Percentiles rank a stretch among this genome's conserved stretches.
phyloP scores from a whole-genome alignment of 225 moss, liverwort and hornwort genomes.

The Antitrichia curtipendula region DNA sequence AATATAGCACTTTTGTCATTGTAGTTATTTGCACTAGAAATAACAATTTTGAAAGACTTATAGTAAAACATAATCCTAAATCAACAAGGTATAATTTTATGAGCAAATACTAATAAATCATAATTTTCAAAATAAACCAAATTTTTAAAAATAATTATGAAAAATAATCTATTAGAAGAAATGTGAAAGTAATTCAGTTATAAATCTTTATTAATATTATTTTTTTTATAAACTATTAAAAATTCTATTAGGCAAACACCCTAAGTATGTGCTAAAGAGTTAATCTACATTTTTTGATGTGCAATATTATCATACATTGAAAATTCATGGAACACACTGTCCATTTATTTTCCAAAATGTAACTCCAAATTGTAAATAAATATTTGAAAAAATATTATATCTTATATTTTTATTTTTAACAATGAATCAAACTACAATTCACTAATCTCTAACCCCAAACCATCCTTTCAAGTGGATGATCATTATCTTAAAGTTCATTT shows the following conservation, averaged over 20 bases:
- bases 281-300: background rate
- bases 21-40: background rate
- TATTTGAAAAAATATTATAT: background rate
- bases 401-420: background rate
- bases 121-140: background rate
- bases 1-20: too few relatives aligned
- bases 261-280: background rate
- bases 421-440: fast-evolving
- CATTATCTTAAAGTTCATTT: background rate
- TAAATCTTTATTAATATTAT: background rate
- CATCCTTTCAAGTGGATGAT: background rate
- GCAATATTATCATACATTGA: background rate
- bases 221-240: background rate
- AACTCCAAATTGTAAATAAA: background rate
- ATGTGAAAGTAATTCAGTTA: background rate
- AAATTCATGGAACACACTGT: background rate
- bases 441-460: background rate
- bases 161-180: fast-evolving
- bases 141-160: background rate
- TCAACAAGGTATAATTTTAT: fast-evolving
- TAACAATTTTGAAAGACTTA: background rate
- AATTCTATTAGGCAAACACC: background rate
- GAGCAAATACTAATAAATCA: background rate
- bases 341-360: background rate
- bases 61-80: background rate